A percentile compares a stretch with the other conserved stretches of the same genome.
phyloP scores from a whole-genome alignment of 768 basidiomycete species.

The Trametopsis cervina region DNA sequence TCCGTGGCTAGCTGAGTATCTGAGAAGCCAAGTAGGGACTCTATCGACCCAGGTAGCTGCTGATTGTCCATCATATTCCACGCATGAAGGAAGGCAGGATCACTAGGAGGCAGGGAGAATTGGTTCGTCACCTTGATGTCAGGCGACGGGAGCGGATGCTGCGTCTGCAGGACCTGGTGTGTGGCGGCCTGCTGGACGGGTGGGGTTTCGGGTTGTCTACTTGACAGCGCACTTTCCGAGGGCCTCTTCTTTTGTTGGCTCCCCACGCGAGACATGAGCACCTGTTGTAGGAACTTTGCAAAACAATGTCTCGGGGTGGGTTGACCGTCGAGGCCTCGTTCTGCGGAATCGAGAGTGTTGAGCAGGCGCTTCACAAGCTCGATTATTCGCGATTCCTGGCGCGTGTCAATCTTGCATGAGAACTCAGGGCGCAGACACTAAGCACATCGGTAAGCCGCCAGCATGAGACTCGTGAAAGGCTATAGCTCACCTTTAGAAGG shows the following conservation, averaged over 20 bases:
- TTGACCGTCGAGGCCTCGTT: slow-evolving; percentile 13
- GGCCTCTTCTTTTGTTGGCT: background rate
- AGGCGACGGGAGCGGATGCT: background rate
- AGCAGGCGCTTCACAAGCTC: slow-evolving; percentile 17
- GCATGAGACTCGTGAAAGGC: background rate
- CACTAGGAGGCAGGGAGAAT: background rate
- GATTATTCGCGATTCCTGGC: slow-evolving; percentile 20
- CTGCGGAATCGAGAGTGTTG: slow-evolving; percentile 13
- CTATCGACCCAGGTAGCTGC: background rate
- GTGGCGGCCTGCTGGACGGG: background rate
- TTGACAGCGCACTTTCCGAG: too few relatives aligned
- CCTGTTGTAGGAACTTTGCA: slow-evolving; percentile 17
- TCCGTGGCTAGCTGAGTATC: slow-evolving; percentile 4
- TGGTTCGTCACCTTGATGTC: background rate
- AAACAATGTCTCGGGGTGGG: slow-evolving; percentile 18
- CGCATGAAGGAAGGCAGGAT: background rate
- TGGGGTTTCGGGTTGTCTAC: background rate
- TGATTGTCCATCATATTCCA: slow-evolving; percentile 1
- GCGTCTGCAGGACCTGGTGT: background rate
- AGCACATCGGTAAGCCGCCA: too few relatives aligned
- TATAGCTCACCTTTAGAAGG: slow-evolving; percentile 49
- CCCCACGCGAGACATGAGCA: slow-evolving; percentile 7
- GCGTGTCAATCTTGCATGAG: slow-evolving; percentile 31
- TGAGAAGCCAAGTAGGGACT: slow-evolving; percentile 6
- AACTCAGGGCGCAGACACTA: slow-evolving; percentile 40